These are phyloP conservation scores for Cutaneotrichosporon mucoides DNA, from an alignment of 1,284 basidiomycete species.

Conservation along the genomic window DNA sequence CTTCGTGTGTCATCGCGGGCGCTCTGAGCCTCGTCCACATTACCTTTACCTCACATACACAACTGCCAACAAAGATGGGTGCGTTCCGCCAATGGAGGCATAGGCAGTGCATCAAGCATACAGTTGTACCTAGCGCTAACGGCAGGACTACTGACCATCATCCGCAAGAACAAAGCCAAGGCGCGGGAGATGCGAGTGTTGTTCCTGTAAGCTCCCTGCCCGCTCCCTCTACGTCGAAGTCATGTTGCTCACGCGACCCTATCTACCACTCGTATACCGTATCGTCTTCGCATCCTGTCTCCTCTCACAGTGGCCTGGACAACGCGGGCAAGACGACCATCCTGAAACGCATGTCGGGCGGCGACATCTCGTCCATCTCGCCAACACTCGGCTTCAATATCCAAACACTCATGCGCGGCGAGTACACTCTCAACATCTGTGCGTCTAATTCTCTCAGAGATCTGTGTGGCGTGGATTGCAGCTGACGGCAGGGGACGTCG, in stretches of 20 bases:
- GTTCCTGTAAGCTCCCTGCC: constrained; percentile 90
- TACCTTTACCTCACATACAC: too few species aligned
- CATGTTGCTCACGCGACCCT: too few species aligned
- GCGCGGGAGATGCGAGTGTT: constrained; percentile 94
- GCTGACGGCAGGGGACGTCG: constrained; percentile 74
- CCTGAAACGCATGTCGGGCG: constrained; percentile 85
- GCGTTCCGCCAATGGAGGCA: too few species aligned
- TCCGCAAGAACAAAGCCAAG: constrained; percentile 90
- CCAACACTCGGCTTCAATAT: constrained; percentile 99
- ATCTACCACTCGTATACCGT: too few species aligned
- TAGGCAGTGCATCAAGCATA: background rate
- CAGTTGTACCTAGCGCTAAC: background rate
- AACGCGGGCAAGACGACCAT: constrained; percentile 99
- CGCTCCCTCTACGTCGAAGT: too few species aligned
- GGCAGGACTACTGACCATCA: constrained; percentile 85
- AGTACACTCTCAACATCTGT: constrained; percentile 95
- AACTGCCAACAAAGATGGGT: too few species aligned
- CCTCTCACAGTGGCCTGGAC: constrained; percentile 74
- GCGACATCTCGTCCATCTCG: constrained; percentile 80
- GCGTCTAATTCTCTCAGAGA: constrained; percentile 50
- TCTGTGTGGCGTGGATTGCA: background rate
- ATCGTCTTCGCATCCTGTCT: background rate
- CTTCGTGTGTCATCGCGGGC: too few species aligned
- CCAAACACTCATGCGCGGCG: constrained; percentile 85
- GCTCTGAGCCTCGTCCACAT: too few species aligned